Conservation (phyloP, 2,329 filamentous ascomycete genomes). For the Botryosphaeria agaves region DNA sequence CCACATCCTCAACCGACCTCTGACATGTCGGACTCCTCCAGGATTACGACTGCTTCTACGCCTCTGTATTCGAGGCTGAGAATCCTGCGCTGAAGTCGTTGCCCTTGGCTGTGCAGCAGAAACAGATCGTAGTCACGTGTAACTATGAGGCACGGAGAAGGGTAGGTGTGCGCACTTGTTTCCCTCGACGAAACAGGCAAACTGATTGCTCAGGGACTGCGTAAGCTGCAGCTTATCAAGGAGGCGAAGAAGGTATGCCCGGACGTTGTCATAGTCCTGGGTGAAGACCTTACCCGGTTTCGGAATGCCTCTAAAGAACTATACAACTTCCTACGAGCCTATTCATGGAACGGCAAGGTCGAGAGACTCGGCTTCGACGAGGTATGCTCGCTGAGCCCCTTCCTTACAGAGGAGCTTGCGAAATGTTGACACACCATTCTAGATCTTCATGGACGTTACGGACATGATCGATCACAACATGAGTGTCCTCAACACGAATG, state of each 20-base stretch:
- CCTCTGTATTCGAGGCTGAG: constrained; percentile 72
- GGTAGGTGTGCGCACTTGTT: constrained; percentile 13
- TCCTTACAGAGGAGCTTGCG: background rate
- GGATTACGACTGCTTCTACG: constrained; percentile 90
- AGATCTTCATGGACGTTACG: constrained; percentile 63
- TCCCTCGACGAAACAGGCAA: background rate
- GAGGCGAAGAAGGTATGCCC: constrained; percentile 70
- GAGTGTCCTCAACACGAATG: constrained; percentile 47
- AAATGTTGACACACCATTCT: background rate
- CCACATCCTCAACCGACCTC: no score
- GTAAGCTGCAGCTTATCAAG: constrained; percentile 71
- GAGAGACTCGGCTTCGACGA: constrained; percentile 87
- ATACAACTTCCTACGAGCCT: constrained; percentile 52
- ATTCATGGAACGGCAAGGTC: constrained; percentile 61
- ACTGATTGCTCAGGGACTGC: constrained; percentile 29
- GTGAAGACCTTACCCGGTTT: constrained; percentile 74
- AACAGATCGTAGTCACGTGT: constrained; percentile 82
- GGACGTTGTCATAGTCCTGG: constrained; percentile 68
- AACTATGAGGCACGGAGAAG: constrained; percentile 76
- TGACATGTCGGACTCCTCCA: no score
- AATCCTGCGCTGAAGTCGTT: constrained; percentile 53
- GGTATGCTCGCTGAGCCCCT: constrained; percentile 28
- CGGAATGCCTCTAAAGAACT: constrained; percentile 71
- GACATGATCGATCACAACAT: constrained; percentile 75
- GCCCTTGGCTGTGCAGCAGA: constrained; percentile 77